Percentiles rank a stretch among this genome's conserved stretches.
Conservation (phyloP, 2,329 filamentous ascomycete genomes). For the Ramularia collo-cygni region DNA sequence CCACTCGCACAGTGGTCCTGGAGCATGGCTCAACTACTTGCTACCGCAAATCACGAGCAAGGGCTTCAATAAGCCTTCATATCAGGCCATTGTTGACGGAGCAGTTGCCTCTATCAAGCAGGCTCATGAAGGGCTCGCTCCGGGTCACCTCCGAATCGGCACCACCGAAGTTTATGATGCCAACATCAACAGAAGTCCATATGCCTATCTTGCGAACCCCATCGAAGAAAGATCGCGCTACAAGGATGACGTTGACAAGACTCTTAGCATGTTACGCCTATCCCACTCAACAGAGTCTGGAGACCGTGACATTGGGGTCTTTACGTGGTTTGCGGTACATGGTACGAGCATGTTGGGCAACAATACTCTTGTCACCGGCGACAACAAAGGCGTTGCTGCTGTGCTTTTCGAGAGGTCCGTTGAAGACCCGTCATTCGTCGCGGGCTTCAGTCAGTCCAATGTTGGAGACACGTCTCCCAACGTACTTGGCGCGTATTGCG, state of each 20-base stretch:
- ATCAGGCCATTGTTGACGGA: constrained; percentile 81
- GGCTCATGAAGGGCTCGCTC: constrained; percentile 65
- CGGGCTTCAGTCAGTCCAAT: constrained; percentile 86
- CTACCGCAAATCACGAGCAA: constrained; percentile 83
- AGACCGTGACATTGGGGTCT: constrained; percentile 66
- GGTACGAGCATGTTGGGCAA: constrained; percentile 87
- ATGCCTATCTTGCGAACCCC: constrained; percentile 81
- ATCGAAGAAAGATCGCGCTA: constrained; percentile 67
- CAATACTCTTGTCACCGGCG: constrained; percentile 85
- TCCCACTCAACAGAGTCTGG: constrained; percentile 57
- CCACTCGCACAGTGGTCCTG: constrained; percentile 86
- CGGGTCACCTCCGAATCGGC: constrained; percentile 66
- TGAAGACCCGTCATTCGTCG: constrained; percentile 62
- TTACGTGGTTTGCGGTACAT: constrained; percentile 90
- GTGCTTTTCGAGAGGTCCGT: constrained; percentile 69
- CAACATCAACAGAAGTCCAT: constrained; percentile 85
- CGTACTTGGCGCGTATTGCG: constrained; percentile 78
- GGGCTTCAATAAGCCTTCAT: constrained; percentile 81
- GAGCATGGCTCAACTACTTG: constrained; percentile 90
- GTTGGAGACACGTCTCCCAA: constrained; percentile 91
- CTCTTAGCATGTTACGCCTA: constrained; percentile 73
- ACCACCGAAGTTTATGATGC: constrained; percentile 64
- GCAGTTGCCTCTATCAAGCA: constrained; percentile 72
- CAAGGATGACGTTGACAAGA: constrained; percentile 61
- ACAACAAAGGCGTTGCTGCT: constrained; percentile 93